These are phyloP conservation scores for Solanum bulbocastanum DNA, from an alignment of 257 asterid genomes.

Conservation along the genomic window DNA sequence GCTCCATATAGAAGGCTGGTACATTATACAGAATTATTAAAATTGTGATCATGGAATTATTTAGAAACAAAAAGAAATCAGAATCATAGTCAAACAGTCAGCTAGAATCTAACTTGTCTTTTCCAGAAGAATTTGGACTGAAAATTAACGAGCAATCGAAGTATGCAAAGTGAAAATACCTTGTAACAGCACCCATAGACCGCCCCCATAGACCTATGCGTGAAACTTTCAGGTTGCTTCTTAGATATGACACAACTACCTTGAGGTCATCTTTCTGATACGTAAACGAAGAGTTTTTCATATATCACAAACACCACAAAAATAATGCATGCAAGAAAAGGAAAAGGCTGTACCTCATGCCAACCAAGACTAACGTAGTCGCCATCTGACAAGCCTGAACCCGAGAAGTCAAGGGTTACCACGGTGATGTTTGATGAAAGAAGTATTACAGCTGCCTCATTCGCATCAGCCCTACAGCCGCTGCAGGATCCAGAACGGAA, in stretches of 20 bases:
- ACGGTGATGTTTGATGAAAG: constrained; percentile 90
- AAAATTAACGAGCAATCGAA: background rate
- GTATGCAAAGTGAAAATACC: constrained; percentile 34
- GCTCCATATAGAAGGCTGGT: constrained; percentile 96
- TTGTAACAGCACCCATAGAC: constrained; percentile 98
- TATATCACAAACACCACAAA: background rate
- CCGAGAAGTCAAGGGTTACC: constrained; percentile 90
- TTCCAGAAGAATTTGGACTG: background rate
- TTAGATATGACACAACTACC: constrained; percentile 74
- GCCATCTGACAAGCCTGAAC: constrained; percentile 93
- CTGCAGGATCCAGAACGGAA: constrained; percentile 37
- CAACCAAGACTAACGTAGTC: constrained; percentile 93
- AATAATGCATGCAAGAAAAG: constrained; percentile 1
- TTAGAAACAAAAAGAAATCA: background rate
- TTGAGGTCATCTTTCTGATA: constrained; percentile 88
- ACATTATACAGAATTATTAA: constrained; percentile 7
- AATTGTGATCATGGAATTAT: background rate
- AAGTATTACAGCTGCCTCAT: constrained; percentile 93
- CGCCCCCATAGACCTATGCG: constrained; percentile 98
- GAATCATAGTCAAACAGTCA: background rate
- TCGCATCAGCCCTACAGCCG: constrained; percentile 97
- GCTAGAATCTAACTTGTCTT: background rate
- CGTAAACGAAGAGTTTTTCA: background rate
- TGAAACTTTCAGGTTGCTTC: constrained; percentile 62
- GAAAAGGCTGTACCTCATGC: constrained; percentile 66